phyloP scores from a whole-genome alignment of 306 rosid genomes.

The Gleditsia sinensis region DNA sequence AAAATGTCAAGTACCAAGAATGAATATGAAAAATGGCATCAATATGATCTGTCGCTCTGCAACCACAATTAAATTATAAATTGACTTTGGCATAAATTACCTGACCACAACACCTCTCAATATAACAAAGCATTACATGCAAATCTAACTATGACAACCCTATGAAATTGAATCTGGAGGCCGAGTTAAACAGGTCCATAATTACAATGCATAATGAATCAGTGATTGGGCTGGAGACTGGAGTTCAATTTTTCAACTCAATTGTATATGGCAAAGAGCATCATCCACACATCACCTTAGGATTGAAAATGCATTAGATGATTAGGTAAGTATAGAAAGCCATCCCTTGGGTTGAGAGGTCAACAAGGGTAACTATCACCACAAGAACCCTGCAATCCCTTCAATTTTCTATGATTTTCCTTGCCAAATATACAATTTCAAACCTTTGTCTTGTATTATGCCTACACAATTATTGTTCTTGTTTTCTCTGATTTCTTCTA shows the following conservation, averaged over 20 bases:
- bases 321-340: neutral
- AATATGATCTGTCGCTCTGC: neutral
- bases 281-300: neutral
- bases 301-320: neutral
- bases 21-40: neutral
- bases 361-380: neutral
- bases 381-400: neutral
- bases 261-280: neutral
- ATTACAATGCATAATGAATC: neutral
- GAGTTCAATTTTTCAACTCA: neutral
- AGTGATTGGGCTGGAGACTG: neutral
- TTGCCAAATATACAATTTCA: neutral
- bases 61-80: slow-evolving; percentile 7
- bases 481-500: neutral
- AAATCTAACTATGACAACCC: neutral
- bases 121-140: neutral
- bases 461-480: neutral
- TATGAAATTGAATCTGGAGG: neutral
- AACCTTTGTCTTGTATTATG: neutral
- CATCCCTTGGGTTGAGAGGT: neutral
- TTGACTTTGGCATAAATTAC: neutral
- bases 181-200: neutral
- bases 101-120: neutral
- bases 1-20: neutral
- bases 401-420: neutral